Evolutionary conservation across 2,329 filamentous ascomycete genomes (phyloP).

Genomic region (Eurotiales sp.): DNA sequence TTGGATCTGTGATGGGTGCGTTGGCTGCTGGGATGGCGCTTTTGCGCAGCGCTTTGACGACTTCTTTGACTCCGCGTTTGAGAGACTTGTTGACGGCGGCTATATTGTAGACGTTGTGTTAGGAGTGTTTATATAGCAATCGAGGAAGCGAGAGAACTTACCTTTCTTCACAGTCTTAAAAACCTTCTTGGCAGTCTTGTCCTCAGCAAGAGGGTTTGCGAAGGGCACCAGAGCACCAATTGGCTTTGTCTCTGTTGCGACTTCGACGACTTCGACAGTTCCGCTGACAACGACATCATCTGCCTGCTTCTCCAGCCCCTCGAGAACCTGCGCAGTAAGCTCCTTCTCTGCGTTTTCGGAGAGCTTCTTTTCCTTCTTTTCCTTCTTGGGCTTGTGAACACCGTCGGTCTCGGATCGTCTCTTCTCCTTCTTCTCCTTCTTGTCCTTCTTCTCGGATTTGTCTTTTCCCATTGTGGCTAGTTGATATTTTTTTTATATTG

Average conservation of each 20-base stretch:
- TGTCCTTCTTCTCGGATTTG: conserved; percentile 35
- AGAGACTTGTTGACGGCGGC: conserved; percentile 93
- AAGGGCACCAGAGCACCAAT: conserved; percentile 48
- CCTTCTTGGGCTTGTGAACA: conserved; percentile 37
- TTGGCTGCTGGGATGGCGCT: conserved; percentile 67
- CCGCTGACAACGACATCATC: no score
- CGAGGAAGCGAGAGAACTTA: conserved; percentile 21
- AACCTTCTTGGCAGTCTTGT: conserved; percentile 50
- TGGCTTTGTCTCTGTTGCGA: conserved; percentile 24
- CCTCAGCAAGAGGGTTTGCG: conserved; percentile 48
- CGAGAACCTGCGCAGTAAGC: conserved; percentile 33
- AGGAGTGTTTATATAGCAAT: conserved; percentile 1
- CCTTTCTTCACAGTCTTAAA: conserved; percentile 52
- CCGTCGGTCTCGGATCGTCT: conserved; percentile 46
- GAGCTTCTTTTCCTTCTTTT: conserved; percentile 43
- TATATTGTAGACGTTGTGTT: conserved; percentile 45
- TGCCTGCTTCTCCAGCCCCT: conserved; percentile 31
- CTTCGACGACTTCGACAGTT: no score
- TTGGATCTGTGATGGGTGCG: conserved; percentile 59
- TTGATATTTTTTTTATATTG: not conserved
- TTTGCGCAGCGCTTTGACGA: conserved; percentile 97
- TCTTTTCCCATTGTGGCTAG: conserved; percentile 43
- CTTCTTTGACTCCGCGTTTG: conserved; percentile 97
- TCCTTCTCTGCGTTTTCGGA: conserved; percentile 39
- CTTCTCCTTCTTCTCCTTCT: conserved; percentile 42